Evolutionary conservation across 768 basidiomycete genomes (phyloP), one percentile per base, ranked within the genome.

Genomic region (Mycena vitilis): DNA sequence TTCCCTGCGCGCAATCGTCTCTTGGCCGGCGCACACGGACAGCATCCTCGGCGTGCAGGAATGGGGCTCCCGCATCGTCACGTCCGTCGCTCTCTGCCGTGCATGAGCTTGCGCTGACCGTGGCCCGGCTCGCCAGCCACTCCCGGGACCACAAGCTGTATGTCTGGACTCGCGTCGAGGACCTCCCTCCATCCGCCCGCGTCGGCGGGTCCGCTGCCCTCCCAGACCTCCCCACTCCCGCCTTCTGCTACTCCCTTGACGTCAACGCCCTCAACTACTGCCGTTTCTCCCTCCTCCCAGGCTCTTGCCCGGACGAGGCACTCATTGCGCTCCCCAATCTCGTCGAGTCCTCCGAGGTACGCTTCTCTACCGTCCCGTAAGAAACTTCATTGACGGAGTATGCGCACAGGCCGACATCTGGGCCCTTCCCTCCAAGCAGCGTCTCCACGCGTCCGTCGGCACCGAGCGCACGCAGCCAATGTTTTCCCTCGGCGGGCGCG

Each of bases 241-340:
- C 75, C 9, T 77, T 93, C 5, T 76, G 80, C 13, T 91, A 90
- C 73, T 91, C 92, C 0, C 80, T 99, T 77, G 93, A 95, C 74
- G 90, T 96, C 66, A 99, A 99, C 75, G 91, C 97, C 2, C 84
- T 99, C 63, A 98, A 97, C 75, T 98, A 92, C 77, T 99, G 97
- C 79, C 89, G 92, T 2, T 96, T 98, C 78, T 92, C 94, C 9
- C 81, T 98, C 4, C 76, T 92, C 44, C 77, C 74, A 60, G 11
- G 68, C 72, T 71, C 22, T 12, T 25, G 38, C 48, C 55, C 34
- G 15, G 47, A 63, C 54, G 67, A 73, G 73, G 90, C 88, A 1
- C 79, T 95, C 52, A 76, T 98, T 34, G 95, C 94, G 0, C 81
- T 98, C 16, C 96, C 96, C 0, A 96, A 96, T 74, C 83, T 98